These are phyloP conservation scores for Trichopus zeylanicus DNA, from an alignment of 116 monocot species.

Conservation along the genomic window DNA sequence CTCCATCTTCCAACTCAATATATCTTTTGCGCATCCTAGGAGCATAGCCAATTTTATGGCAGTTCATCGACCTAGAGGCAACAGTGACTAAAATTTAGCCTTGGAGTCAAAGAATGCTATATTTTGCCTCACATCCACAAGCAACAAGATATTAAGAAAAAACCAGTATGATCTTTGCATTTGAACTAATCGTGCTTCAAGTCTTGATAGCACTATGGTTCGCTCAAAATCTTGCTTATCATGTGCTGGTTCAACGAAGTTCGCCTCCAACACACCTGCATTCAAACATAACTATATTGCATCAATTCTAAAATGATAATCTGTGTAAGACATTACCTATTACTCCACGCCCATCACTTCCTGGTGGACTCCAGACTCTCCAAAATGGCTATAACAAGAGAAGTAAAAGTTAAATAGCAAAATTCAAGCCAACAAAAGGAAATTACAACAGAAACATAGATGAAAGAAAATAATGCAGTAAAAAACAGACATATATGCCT, in stretches of 20 bases:
- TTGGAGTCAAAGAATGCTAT: background rate
- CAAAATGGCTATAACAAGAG: slow-evolving; percentile 44
- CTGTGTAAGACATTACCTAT: slow-evolving; percentile 24
- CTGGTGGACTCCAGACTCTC: slow-evolving; percentile 66
- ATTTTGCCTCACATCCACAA: background rate
- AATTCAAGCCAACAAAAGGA: background rate
- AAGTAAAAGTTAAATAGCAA: background rate
- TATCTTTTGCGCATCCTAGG: slow-evolving; percentile 16
- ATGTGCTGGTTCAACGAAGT: slow-evolving; percentile 64
- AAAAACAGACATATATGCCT: too few relatives aligned
- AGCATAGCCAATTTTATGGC: slow-evolving; percentile 47
- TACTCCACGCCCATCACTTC: slow-evolving; percentile 69
- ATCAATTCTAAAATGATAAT: background rate
- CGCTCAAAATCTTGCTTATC: slow-evolving; percentile 67
- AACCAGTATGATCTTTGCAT: slow-evolving; percentile 56
- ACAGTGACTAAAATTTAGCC: background rate
- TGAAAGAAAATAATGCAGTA: too few relatives aligned
- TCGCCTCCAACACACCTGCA: slow-evolving; percentile 58
- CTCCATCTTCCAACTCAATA: slow-evolving; percentile 3
- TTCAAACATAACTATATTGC: background rate
- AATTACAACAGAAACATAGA: too few relatives aligned
- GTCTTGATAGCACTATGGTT: slow-evolving; percentile 44
- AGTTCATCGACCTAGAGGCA: slow-evolving; percentile 24
- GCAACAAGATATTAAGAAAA: slow-evolving; percentile 2
- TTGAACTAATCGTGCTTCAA: slow-evolving; percentile 41